A percentile compares a stretch with the other conserved stretches of the same genome.
Conservation (phyloP, 805 yeast species). For the Saturnispora sekii region DNA sequence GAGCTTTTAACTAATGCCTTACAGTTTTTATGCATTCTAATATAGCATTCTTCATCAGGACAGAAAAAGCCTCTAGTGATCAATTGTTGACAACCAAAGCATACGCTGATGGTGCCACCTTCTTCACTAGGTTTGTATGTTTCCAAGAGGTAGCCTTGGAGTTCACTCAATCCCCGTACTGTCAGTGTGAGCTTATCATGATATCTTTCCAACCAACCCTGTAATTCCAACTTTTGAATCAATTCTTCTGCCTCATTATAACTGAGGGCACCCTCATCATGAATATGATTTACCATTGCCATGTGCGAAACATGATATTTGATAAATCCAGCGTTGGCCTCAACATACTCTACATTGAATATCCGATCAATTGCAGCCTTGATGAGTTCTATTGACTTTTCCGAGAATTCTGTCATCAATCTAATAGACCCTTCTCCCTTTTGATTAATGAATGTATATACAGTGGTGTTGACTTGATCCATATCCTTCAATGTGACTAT, state of each 20-base stretch:
- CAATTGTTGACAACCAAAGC: constrained; percentile 43
- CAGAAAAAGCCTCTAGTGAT: constrained; percentile 45
- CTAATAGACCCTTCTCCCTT: constrained; percentile 30
- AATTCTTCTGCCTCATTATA: constrained; percentile 30
- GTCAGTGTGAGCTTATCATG: constrained; percentile 30
- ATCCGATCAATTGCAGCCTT: constrained; percentile 35
- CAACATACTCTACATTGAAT: constrained; percentile 19
- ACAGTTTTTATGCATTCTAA: constrained; percentile 43
- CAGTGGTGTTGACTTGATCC: constrained; percentile 23
- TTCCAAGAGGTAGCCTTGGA: constrained; percentile 34
- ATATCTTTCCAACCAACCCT: constrained; percentile 43
- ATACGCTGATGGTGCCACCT: constrained; percentile 32
- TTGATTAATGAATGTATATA: constrained; percentile 34
- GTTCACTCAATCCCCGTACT: constrained; percentile 36
- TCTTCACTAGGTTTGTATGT: constrained; percentile 31
- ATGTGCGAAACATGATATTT: constrained; percentile 10
- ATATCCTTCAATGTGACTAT: constrained; percentile 25
- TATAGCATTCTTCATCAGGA: constrained; percentile 25
- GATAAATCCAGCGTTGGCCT: background rate
- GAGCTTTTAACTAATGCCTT: constrained; percentile 30
- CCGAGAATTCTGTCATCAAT: constrained; percentile 27
- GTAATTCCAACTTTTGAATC: constrained; percentile 32
- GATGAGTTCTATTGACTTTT: constrained; percentile 35
- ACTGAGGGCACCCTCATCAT: constrained; percentile 5
- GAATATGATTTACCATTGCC: constrained; percentile 8